Evolutionary conservation across 306 rosid genomes (phyloP), one percentile per base, ranked within the genome.

Genomic region (Myrica gale): DNA sequence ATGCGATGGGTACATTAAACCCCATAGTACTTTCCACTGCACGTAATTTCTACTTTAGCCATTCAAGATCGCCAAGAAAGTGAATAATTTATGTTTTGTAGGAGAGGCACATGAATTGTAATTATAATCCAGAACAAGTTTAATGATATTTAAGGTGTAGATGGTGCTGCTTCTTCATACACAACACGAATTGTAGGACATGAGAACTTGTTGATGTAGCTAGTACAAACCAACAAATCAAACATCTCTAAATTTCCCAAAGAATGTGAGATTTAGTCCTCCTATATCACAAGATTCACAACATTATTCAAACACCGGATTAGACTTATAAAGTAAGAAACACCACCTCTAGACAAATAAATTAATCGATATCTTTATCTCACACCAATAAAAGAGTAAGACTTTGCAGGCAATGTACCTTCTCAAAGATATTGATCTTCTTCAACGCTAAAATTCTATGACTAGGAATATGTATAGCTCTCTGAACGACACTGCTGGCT

Each of bases 381-480:
- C 45, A 62, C 69, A 62, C 7, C 21, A 62, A 32, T 65, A 42
- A n/a, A n/a, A 13, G 17, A 66, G 9, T 10, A 66, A 66, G 50
- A 42, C 70, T 16, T 42, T 51, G 48, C 65, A 55, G 60, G 76
- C 5, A 50, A 48, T 54, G 62, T 68, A 91, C 98, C 97, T 92
- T 95, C 81, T 95, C 99, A 79, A 95, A 95, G 74, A 95, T 95
- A 54, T 95, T 95, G 73, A 95, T 95, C 89, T 92, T 95, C 91
- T 92, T 95, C 50, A 95, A 70, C 0, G 97, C 99, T 52, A 95
- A 74, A 75, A 95, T 88, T 72, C 93, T 89, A 78, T 95, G 97
- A 4, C 82, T 86, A 51, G 97, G 97, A 67, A 95, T 89, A 77
- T 95, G 98, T 13, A 95, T 88, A 74, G 97, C 98, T 87, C 97